Evolutionary conservation across 2,329 filamentous ascomycete species (phyloP).

Genomic region (Coniella lustricola): DNA sequence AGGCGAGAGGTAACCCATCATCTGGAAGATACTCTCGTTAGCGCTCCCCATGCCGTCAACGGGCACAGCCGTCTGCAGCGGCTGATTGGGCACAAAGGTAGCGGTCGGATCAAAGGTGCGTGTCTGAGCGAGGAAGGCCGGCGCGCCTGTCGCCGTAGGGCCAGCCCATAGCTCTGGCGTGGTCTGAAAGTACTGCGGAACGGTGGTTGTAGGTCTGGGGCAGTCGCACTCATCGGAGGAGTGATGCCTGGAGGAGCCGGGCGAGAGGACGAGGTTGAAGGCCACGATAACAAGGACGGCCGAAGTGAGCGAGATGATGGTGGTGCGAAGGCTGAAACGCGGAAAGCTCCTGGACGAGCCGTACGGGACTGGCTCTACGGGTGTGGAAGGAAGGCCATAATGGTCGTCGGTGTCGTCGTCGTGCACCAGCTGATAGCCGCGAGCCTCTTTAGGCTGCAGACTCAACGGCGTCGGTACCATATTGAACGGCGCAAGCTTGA

Average conservation of each 20-base stretch:
- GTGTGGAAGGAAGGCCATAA: slow-evolving; percentile 8
- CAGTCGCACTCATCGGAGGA: slow-evolving; percentile 8
- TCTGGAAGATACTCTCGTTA: slow-evolving; percentile 61
- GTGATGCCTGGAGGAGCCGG: slow-evolving; percentile 12
- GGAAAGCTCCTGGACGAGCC: slow-evolving; percentile 10
- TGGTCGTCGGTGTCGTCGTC: slow-evolving; percentile 9
- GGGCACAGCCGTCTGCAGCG: slow-evolving; percentile 64
- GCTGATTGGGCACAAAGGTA: slow-evolving; percentile 60
- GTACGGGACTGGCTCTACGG: slow-evolving; percentile 6
- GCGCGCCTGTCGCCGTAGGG: slow-evolving; percentile 61
- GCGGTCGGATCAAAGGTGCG: slow-evolving; percentile 58
- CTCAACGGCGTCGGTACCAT: slow-evolving; percentile 13
- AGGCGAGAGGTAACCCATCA: slow-evolving; percentile 63
- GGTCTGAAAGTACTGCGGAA: slow-evolving; percentile 59
- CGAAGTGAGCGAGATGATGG: slow-evolving; percentile 18
- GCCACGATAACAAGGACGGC: slow-evolving; percentile 19
- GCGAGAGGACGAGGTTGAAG: slow-evolving; percentile 20
- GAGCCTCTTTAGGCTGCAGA: slow-evolving; percentile 11
- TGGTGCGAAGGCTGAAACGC: slow-evolving; percentile 14
- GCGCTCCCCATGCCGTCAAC: slow-evolving; percentile 51
- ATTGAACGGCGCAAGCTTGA: not conserved
- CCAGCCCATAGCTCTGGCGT: slow-evolving; percentile 54
- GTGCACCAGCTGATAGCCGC: slow-evolving; percentile 17
- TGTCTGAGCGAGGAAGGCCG: slow-evolving; percentile 66
- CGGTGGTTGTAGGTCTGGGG: slow-evolving; percentile 24